A percentile compares a stretch with the other conserved stretches of the same genome.
phyloP scores from a whole-genome alignment of 257 asterid genomes.

The Leonotis leonurus region DNA sequence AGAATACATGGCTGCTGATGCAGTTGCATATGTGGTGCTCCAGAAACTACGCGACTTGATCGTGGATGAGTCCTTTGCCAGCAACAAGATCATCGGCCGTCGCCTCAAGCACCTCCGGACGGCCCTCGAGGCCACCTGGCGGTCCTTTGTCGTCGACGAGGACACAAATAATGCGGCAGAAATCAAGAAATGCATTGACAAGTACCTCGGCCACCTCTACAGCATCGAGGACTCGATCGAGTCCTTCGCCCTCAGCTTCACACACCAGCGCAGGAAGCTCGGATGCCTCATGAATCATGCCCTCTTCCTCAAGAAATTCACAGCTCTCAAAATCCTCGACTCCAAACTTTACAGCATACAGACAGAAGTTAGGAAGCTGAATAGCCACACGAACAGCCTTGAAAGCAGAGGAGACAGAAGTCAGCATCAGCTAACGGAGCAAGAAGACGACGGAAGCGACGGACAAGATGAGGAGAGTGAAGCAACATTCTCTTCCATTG shows the following conservation, averaged over 20 bases:
- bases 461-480: too few relatives aligned
- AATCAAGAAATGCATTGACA: not conserved
- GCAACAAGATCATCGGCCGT: not conserved
- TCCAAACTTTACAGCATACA: not conserved
- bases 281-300: slow-evolving; percentile 18
- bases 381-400: not conserved
- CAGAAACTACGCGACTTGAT: slow-evolving; percentile 11
- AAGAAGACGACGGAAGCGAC: too few relatives aligned
- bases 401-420: not conserved
- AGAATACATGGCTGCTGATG: slow-evolving; percentile 17
- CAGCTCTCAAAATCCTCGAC: slow-evolving; percentile 12
- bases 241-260: slow-evolving; percentile 7
- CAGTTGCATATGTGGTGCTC: slow-evolving; percentile 16
- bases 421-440: not conserved
- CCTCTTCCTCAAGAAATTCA: slow-evolving; percentile 7
- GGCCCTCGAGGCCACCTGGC: not conserved
- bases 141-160: not conserved
- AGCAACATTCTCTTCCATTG: not conserved
- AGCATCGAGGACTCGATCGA: slow-evolving; percentile 10
- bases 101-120: not conserved
- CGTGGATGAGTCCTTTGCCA: slow-evolving; percentile 1
- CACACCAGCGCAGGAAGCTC: slow-evolving; percentile 6
- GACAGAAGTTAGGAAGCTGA: not conserved
- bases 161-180: not conserved
- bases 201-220: not conserved